Percentiles rank a stretch among this genome's conserved stretches.
These are phyloP conservation scores for Nidularia pulvinata DNA, from an alignment of 768 basidiomycete genomes.

Conservation along the genomic window DNA sequence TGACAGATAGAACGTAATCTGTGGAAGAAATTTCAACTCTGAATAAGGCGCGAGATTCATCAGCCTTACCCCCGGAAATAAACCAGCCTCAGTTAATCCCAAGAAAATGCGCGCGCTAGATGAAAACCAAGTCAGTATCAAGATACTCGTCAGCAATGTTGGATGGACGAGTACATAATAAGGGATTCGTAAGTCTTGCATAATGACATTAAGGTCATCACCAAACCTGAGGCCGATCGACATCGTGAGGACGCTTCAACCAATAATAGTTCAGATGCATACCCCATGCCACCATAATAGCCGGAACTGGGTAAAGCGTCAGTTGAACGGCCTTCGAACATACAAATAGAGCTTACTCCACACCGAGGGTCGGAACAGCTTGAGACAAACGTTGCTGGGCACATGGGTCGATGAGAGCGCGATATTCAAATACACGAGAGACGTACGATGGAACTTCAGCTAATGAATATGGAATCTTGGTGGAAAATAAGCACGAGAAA, in stretches of 20 bases:
- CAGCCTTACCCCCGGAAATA: slow-evolving; percentile 32
- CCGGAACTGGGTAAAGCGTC: slow-evolving; percentile 10
- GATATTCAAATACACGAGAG: not conserved
- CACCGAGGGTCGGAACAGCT: slow-evolving; percentile 19
- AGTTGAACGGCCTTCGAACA: not conserved
- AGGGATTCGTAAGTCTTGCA: slow-evolving; percentile 18
- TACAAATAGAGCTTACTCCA: slow-evolving; percentile 14
- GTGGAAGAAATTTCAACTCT: not conserved
- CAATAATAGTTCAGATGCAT: not conserved
- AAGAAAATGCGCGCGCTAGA: slow-evolving; percentile 34
- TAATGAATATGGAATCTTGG: slow-evolving; percentile 22
- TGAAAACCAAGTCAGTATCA: not conserved
- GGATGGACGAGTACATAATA: slow-evolving; percentile 8
- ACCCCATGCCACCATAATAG: slow-evolving; percentile 24
- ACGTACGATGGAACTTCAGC: slow-evolving; percentile 23
- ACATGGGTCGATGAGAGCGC: no score
- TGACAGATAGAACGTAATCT: slow-evolving; percentile 46
- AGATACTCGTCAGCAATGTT: not conserved
- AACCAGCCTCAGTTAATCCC: slow-evolving; percentile 35
- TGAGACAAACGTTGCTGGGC: slow-evolving; percentile 18
- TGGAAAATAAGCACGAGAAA: not conserved
- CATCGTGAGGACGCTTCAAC: not conserved
- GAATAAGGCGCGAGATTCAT: not conserved
- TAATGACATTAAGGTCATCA: slow-evolving; percentile 24
- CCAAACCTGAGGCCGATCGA: slow-evolving; percentile 9